phyloP scores from a whole-genome alignment of 73 alveolate species.

The Symbiodinium natans region DNA sequence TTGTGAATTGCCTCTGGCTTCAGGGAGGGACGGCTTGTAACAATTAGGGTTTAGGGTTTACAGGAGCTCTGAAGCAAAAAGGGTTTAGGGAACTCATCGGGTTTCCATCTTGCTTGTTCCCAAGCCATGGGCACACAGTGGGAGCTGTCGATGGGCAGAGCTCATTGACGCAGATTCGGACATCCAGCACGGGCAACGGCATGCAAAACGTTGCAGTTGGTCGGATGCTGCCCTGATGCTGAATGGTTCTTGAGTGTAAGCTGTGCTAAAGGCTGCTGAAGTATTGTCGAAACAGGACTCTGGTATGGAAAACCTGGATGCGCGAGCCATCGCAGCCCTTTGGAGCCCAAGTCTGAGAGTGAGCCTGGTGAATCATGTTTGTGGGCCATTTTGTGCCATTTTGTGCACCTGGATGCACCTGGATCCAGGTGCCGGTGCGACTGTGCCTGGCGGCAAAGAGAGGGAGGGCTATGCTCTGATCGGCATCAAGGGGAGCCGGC shows the following conservation, averaged over 20 bases:
- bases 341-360: constrained; percentile 21
- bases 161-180: neutral
- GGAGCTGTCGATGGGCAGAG: neutral
- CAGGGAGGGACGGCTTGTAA: no score
- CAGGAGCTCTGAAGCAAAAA: no score
- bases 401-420: neutral
- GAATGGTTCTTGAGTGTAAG: no score
- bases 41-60: no score
- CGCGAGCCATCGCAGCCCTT: constrained; percentile 87
- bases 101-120: no score
- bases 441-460: constrained; percentile 86
- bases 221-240: no score
- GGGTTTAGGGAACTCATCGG: no score
- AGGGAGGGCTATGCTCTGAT: constrained; percentile 86
- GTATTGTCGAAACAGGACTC: no score
- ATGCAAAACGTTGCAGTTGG: no score
- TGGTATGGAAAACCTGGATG: constrained; percentile 91
- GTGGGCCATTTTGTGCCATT: no score
- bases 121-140: neutral
- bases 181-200: no score
- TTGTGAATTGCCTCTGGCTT: neutral
- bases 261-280: no score
- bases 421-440: constrained; percentile 51
- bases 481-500: constrained; percentile 54
- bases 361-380: neutral